phyloP scores from a whole-genome alignment of 2,329 filamentous ascomycete species.

The Penicillium sp. region DNA sequence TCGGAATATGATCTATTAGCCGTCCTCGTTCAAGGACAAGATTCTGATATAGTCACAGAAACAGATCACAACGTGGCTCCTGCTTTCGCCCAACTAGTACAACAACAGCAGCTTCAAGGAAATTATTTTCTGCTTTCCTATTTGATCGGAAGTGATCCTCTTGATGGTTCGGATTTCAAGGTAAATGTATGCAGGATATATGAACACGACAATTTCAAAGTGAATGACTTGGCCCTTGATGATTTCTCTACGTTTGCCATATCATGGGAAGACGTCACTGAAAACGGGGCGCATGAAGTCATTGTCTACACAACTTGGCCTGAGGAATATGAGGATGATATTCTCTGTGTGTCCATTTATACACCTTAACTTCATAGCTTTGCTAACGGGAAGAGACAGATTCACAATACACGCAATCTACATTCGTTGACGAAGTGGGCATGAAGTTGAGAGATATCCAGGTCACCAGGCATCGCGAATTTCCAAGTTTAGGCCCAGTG shows the following conservation, averaged over 20 bases:
- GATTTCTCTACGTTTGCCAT: constrained; percentile 29
- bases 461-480: background rate
- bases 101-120: constrained; percentile 20
- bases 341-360: background rate
- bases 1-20: constrained; percentile 20
- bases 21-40: constrained; percentile 27
- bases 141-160: constrained; percentile 5
- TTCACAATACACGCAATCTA: background rate
- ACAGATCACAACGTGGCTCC: constrained; percentile 20
- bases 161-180: constrained; percentile 2
- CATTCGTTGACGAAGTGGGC: constrained; percentile 1
- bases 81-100: constrained; percentile 32
- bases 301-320: constrained; percentile 23
- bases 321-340: constrained; percentile 7
- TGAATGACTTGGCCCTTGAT: constrained; percentile 26
- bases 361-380: background rate
- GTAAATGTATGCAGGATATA: constrained; percentile 27
- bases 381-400: background rate
- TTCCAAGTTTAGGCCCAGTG: constrained; percentile 18
- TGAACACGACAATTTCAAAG: constrained; percentile 26
- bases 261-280: constrained; percentile 31
- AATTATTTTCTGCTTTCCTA: constrained; percentile 25
- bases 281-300: constrained; percentile 23
- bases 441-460: background rate
- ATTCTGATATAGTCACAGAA: constrained; percentile 23